phyloP scores from a whole-genome alignment of 768 basidiomycete species.

The Tylopilus sp. region DNA sequence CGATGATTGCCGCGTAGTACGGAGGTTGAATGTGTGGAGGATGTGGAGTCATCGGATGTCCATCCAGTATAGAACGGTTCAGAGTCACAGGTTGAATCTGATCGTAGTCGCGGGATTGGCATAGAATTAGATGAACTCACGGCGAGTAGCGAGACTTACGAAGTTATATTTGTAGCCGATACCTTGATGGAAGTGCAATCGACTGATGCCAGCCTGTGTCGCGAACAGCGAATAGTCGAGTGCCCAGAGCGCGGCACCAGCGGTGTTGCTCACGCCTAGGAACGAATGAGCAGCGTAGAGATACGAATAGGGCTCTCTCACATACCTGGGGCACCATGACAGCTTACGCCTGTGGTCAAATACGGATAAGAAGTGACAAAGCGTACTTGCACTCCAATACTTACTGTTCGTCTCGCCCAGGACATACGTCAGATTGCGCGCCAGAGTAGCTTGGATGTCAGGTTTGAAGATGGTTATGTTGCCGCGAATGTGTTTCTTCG shows the following conservation, averaged over 20 bases:
- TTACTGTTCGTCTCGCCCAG: constrained; percentile 63
- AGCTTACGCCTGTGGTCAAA: constrained; percentile 27
- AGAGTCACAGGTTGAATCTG: constrained; percentile 64
- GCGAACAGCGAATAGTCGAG: constrained; percentile 64
- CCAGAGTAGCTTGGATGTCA: constrained; percentile 51
- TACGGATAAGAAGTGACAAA: constrained; percentile 2
- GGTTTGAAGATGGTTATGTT: constrained; percentile 51
- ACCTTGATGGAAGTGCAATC: constrained; percentile 62
- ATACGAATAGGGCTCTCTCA: neutral
- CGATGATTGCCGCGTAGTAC: constrained; percentile 64
- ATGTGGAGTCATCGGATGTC: constrained; percentile 46
- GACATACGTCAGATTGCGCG: constrained; percentile 50
- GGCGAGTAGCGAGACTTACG: constrained; percentile 26
- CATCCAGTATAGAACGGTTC: constrained; percentile 56
- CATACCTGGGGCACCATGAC: constrained; percentile 35
- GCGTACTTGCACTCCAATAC: constrained; percentile 26
- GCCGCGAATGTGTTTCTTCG: constrained; percentile 51
- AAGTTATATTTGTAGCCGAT: constrained; percentile 71
- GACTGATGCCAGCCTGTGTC: constrained; percentile 49
- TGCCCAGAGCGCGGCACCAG: constrained; percentile 68
- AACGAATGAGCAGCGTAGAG: neutral
- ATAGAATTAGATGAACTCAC: neutral
- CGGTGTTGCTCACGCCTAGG: constrained; percentile 61
- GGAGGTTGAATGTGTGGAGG: constrained; percentile 61
- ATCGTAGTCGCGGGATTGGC: constrained; percentile 2